Conservation (phyloP, 495 filamentous ascomycete genomes). For the Hypoxylon fuscum region DNA sequence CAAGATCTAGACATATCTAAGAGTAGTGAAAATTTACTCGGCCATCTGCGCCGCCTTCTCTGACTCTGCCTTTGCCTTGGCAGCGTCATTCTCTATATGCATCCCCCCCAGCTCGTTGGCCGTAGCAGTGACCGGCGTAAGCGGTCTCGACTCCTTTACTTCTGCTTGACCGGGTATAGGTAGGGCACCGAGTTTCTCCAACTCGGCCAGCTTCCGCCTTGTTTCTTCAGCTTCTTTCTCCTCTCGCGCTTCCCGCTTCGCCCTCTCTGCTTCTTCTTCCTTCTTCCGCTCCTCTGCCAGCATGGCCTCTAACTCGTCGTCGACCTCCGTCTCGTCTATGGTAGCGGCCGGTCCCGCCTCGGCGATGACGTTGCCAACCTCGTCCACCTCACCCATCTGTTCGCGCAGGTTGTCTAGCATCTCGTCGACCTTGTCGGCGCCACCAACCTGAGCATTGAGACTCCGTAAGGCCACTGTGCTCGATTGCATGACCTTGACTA, state of each 20-base stretch:
- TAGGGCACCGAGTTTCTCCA: slow-evolving; percentile 40
- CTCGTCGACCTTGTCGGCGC: slow-evolving; percentile 76
- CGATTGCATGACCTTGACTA: slow-evolving; percentile 82
- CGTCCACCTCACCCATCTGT: slow-evolving; percentile 84
- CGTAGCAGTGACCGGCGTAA: slow-evolving; percentile 39
- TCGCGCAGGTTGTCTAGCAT: slow-evolving; percentile 78
- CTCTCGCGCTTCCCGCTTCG: slow-evolving; percentile 47
- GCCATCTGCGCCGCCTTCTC: slow-evolving; percentile 12
- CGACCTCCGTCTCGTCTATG: slow-evolving; percentile 85
- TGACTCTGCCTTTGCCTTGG: not conserved
- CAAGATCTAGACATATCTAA: slow-evolving; percentile 19
- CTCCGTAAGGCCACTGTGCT: slow-evolving; percentile 73
- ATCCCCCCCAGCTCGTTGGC: slow-evolving; percentile 33
- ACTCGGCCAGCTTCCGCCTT: slow-evolving; percentile 49
- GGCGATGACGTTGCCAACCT: slow-evolving; percentile 78
- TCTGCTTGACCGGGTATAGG: slow-evolving; percentile 28
- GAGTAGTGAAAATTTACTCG: slow-evolving; percentile 13
- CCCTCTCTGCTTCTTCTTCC: slow-evolving; percentile 60
- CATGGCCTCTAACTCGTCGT: slow-evolving; percentile 85
- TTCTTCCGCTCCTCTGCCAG: slow-evolving; percentile 70
- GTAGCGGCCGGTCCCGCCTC: slow-evolving; percentile 61
- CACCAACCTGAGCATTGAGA: slow-evolving; percentile 81
- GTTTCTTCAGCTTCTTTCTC: slow-evolving; percentile 48
- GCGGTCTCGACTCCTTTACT: slow-evolving; percentile 30
- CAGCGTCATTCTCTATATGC: slow-evolving; percentile 22